Evolutionary conservation across 495 filamentous ascomycete species (phyloP).

Genomic region (Saxophila tyrrhenica): DNA sequence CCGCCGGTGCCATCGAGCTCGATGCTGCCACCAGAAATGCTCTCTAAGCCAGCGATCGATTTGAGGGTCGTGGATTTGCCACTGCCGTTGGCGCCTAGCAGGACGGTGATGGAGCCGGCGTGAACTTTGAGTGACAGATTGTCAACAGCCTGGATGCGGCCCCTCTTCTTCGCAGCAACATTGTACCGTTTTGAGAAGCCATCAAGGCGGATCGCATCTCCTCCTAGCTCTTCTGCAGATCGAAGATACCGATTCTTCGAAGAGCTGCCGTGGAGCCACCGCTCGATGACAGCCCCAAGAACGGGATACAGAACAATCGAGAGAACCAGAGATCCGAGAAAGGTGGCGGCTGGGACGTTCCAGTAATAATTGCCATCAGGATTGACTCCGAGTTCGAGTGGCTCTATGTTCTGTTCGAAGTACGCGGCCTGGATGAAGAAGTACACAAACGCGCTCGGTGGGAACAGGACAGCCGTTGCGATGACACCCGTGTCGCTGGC

Average conservation of each 20-base stretch:
- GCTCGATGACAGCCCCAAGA: conserved; percentile 59
- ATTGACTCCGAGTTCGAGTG: conserved; percentile 19
- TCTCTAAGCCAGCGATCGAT: conserved; percentile 65
- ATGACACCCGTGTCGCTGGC: conserved; percentile 24
- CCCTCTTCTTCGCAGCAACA: conserved; percentile 18
- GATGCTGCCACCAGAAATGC: conserved; percentile 58
- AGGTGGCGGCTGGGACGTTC: conserved; percentile 11
- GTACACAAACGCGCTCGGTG: conserved; percentile 29
- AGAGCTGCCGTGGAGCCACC: conserved; percentile 58
- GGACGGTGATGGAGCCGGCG: conserved; percentile 65
- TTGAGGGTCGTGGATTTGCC: conserved; percentile 84
- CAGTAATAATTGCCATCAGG: conserved; percentile 4
- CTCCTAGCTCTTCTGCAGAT: conserved; percentile 38
- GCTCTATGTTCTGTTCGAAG: conserved; percentile 17
- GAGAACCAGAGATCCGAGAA: conserved; percentile 37
- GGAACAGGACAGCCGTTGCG: conserved; percentile 16
- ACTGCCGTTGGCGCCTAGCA: conserved; percentile 76
- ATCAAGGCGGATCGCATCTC: background rate
- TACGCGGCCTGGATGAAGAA: conserved; percentile 29
- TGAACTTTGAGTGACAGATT: conserved; percentile 51
- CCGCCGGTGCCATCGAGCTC: conserved; percentile 60
- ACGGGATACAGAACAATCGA: conserved; percentile 65
- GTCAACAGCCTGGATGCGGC: conserved; percentile 58
- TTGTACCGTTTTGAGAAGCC: background rate
- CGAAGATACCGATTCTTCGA: conserved; percentile 35